Percentiles rank a stretch among this genome's conserved stretches.
These are phyloP conservation scores for Chalara sp. DNA, from an alignment of 2,329 filamentous ascomycete species.

Conservation along the genomic window DNA sequence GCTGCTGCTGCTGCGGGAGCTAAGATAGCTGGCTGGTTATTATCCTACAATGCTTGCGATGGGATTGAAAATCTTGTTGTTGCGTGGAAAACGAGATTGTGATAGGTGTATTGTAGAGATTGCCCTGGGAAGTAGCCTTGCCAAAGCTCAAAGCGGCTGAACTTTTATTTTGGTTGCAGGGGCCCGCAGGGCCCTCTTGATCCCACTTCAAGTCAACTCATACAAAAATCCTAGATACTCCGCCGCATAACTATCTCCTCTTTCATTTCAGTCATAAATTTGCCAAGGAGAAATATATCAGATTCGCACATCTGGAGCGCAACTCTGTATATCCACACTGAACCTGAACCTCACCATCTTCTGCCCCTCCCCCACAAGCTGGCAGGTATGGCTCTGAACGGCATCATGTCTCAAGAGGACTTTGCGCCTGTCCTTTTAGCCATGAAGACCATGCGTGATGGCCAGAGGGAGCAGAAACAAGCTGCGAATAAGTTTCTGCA, in stretches of 20 bases:
- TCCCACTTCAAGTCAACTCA: too few species aligned
- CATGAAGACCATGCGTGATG: constrained; percentile 85
- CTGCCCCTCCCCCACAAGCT: constrained; percentile 24
- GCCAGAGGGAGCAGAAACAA: constrained; percentile 74
- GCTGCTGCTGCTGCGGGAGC: neutral
- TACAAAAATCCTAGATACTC: too few species aligned
- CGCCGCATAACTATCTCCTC: too few species aligned
- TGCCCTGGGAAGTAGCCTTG: neutral
- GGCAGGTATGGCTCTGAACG: constrained; percentile 39
- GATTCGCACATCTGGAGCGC: too few species aligned
- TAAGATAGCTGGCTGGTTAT: neutral
- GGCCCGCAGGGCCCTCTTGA: too few species aligned
- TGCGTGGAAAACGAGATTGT: neutral
- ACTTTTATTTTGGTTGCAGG: too few species aligned
- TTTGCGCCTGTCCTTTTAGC: constrained; percentile 84
- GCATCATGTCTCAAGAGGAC: constrained; percentile 56
- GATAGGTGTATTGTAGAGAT: neutral
- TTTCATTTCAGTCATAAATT: too few species aligned
- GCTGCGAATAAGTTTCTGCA: constrained; percentile 88
- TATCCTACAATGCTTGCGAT: neutral
- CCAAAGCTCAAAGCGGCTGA: neutral
- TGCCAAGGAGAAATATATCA: too few species aligned
- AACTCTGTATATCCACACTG: too few species aligned
- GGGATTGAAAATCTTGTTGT: neutral
- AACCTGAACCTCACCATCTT: constrained; percentile 4